Conservation (phyloP, 352 stramenopile genomes). For the Pythium scleroteichum region DNA sequence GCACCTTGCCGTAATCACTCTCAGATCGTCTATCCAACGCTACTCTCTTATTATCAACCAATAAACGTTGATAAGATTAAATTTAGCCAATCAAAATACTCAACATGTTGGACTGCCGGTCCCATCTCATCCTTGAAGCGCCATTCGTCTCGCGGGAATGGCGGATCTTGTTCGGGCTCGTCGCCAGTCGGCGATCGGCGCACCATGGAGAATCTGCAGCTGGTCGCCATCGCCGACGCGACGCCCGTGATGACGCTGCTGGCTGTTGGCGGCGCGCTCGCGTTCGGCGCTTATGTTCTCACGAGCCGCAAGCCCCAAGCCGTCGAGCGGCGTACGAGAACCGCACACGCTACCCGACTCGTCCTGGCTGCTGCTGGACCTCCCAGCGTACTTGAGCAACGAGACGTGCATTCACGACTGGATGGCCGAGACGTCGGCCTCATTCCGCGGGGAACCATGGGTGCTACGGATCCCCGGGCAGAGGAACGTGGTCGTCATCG, state of each 20-base stretch:
- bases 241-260: slow-evolving; percentile 5
- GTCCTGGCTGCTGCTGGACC: neutral
- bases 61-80: too few relatives aligned
- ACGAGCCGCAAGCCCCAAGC: neutral
- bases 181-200: too few relatives aligned
- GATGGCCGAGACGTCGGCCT: slow-evolving; percentile 27
- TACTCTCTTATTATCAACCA: too few relatives aligned
- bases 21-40: too few relatives aligned
- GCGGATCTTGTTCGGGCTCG: too few relatives aligned
- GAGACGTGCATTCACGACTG: slow-evolving; percentile 49
- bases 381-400: slow-evolving; percentile 11
- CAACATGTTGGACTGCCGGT: too few relatives aligned
- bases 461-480: slow-evolving; percentile 21
- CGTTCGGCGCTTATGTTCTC: slow-evolving; percentile 1
- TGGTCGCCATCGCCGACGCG: too few relatives aligned
- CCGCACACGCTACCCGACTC: neutral
- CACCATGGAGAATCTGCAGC: too few relatives aligned
- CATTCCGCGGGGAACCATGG: slow-evolving; percentile 28
- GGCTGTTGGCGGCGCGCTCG: slow-evolving; percentile 11
- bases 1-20: too few relatives aligned
- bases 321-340: neutral
- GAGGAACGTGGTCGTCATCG: slow-evolving; percentile 24
- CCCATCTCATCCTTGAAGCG: too few relatives aligned
- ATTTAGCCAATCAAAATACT: too few relatives aligned
- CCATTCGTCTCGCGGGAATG: too few relatives aligned